Base-by-base conservation (phyloP, 75 land plant genomes). In the Cupressus sempervirens region DNA sequence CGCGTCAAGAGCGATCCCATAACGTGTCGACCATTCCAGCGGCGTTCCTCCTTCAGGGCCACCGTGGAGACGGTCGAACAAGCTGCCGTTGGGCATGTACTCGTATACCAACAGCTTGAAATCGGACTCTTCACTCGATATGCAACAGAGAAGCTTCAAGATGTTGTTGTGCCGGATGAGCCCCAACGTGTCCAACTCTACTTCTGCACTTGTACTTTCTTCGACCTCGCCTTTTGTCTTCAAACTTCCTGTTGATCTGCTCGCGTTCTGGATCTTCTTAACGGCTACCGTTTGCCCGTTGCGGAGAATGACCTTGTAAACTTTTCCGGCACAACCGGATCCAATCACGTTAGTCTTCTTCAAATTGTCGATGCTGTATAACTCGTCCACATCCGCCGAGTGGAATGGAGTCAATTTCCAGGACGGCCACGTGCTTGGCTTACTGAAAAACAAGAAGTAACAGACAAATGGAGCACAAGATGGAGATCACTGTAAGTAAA, bases 321-420 rank as follows among this genome's bases (percentile, higher is more conserved):
- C 95, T 14, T 84, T 84, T 32, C 92, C 95, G 80, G 53, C 76
- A 30, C 87, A 88, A 36, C 95, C 95, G 4, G 48, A 82, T 2
- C 95, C 95, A 12, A 94, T 85, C 52, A 89, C 84, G 74, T 88
- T 89, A 36, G 32, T 73, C 9, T 87, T 81, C 20, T 80, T 81
- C 76, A 94, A 94, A 11, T 92, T 75, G 3, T 87, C 48, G 29
- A 91, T 4, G 14, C 92, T 86, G 67, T 91, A 52, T 36, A 38
- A 83, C 46, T 72, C 88, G 75, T 74, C 89, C 75, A 77, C 72
- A 82, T 80, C 45, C 84, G n/a, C 67, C 67, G 73, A 84, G 35
- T 50, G 87, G 8, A 52, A 82, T 53, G 38, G 58, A 2, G 56
- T 87, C 29, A 82, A 48, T 67, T 76, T 67, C 83, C 68, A 72